Evolutionary conservation across 495 filamentous ascomycete genomes (phyloP).

Genomic region (Hypoxylon trugodes): DNA sequence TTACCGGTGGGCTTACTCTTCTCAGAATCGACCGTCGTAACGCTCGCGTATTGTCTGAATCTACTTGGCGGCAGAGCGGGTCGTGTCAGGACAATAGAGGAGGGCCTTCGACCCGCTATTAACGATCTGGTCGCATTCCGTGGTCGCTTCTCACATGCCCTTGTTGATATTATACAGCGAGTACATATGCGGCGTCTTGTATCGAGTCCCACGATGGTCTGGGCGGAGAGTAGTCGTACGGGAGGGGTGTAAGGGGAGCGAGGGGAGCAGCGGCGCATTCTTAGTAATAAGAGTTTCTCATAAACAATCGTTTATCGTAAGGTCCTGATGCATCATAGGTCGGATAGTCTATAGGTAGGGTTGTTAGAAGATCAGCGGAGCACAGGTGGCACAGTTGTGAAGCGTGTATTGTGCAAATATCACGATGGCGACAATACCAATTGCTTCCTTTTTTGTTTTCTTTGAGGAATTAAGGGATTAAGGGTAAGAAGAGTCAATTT

Average conservation of each 20-base stretch:
- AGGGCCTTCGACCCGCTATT: conserved; percentile 17
- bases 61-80: conserved; percentile 33
- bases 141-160: conserved; percentile 23
- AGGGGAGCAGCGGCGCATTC: conserved; percentile 30
- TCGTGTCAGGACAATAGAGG: conserved; percentile 9
- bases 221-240: conserved; percentile 24
- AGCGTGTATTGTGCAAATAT: not conserved
- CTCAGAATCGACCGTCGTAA: conserved; percentile 41
- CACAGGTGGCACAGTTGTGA: not conserved
- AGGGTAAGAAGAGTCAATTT: not conserved
- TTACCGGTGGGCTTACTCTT: conserved; percentile 36
- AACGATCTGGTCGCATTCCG: conserved; percentile 8
- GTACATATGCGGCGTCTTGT: conserved; percentile 31
- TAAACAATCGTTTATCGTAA: conserved; percentile 4
- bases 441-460: not conserved
- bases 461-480: not conserved
- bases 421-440: not conserved
- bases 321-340: conserved; percentile 25
- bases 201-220: conserved; percentile 24
- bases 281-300: conserved; percentile 10
- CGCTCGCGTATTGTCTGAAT: conserved; percentile 43
- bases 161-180: conserved; percentile 23
- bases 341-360: conserved; percentile 7
- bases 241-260: conserved; percentile 25
- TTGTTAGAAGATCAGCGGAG: not conserved